Evolutionary conservation across 768 basidiomycete genomes (phyloP), one percentile per base, ranked within the genome.

Genomic region (Neoboletus magnificus): DNA sequence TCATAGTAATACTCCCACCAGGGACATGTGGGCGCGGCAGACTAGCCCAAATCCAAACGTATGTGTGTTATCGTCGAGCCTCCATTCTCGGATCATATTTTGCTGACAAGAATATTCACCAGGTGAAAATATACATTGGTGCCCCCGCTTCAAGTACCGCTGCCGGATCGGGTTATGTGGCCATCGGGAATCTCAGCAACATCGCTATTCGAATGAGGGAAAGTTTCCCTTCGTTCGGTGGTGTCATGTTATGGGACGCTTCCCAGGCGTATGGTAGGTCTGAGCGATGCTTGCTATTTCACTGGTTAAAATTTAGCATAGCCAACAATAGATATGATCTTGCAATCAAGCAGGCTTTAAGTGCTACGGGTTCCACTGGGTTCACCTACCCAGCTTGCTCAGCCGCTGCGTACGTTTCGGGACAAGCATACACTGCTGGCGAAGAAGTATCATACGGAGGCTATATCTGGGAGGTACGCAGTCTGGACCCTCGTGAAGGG

Each of bases 301-400:
- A 13, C 32, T 15, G 7, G 41, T 44, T 66, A 51, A 58, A 27
- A 44, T 29, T 51, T 54, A 53, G 22, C n/a, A 10, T 48, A 76
- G 86, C 74, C 29, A 87, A 88, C 63, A 71, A 74, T 54, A 78
- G 81, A 29, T 87, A 79, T 59, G 84, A 86, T 62, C 65, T 77
- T 16, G 81, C 77, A 7, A 80, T 86, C 56, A 87, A 89, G 71
- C 77, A 79, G 55, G 77, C 81, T 27, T 74, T 87, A 36, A 68
- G 71, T 15, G 79, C 81, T 15, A 82, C 85, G 35, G 85, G 86
- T 45, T 83, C 84, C n/a, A 83, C 82, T 18, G 84, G 85, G 9
- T 88, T 87, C 68, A 81, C 80, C 3, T 87, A 76, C 69, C 84
- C 85, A 16, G 59, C 79, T 48, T 88, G 85, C 65, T 76, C 79